phyloP scores from a whole-genome alignment of 345 rosid genomes.

The Pistacia vera region DNA sequence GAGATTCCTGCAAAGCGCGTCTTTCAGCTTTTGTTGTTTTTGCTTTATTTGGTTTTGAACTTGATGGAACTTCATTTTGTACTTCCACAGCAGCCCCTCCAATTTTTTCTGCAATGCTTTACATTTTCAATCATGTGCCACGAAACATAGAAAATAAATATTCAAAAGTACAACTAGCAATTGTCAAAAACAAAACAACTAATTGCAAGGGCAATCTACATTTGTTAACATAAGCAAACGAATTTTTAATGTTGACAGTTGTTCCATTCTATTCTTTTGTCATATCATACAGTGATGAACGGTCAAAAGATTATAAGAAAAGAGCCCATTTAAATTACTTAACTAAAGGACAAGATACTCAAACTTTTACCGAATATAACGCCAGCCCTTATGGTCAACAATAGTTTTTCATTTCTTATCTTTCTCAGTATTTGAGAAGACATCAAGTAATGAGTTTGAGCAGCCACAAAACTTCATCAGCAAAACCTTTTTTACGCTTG shows the following conservation, averaged over 20 bases:
- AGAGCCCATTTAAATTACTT: not conserved
- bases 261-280: not conserved
- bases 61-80: slow-evolving; percentile 39
- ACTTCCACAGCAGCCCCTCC: slow-evolving; percentile 26
- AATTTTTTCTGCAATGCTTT: slow-evolving; percentile 43
- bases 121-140: not conserved
- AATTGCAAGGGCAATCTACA: not conserved
- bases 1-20: slow-evolving; percentile 71
- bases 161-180: slow-evolving; percentile 1
- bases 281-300: not conserved
- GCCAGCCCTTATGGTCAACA: not conserved
- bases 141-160: not conserved
- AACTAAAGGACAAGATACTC: too few relatives aligned
- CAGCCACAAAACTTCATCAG: not conserved
- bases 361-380: too few relatives aligned
- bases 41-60: slow-evolving; percentile 45
- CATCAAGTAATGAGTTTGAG: not conserved
- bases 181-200: not conserved
- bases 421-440: not conserved
- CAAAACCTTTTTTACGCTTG: not conserved
- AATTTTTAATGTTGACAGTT: not conserved
- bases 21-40: slow-evolving; percentile 74
- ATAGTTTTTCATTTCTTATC: not conserved
- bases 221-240: not conserved
- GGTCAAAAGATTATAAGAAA: not conserved